phyloP scores from a whole-genome alignment of 164 flowering plant genomes.

The Vitis labrusca region DNA sequence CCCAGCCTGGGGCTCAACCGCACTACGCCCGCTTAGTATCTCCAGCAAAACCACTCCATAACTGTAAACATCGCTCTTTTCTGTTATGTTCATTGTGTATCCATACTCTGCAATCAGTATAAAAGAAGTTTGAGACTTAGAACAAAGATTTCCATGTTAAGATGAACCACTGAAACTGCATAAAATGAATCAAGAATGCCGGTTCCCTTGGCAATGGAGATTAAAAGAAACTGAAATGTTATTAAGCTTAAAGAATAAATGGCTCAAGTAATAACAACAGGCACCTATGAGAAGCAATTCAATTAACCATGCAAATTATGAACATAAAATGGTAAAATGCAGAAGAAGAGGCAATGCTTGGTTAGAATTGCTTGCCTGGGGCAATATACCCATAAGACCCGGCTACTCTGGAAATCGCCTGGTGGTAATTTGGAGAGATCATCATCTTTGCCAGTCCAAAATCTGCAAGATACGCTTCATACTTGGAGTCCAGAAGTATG shows the following conservation, averaged over 20 bases:
- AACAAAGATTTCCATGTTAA: too few species aligned
- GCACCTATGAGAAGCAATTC: too few species aligned
- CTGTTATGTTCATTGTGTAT: constrained; percentile 93
- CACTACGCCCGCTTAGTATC: constrained; percentile 83
- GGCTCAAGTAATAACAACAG: too few species aligned
- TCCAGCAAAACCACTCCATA: constrained; percentile 91
- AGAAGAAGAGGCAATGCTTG: too few species aligned
- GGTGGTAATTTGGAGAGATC: constrained; percentile 63
- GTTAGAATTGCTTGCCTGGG: constrained; percentile 51
- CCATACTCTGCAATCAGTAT: constrained; percentile 75
- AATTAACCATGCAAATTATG: too few species aligned
- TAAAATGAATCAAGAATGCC: too few species aligned
- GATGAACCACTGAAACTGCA: too few species aligned
- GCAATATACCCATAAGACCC: constrained; percentile 90
- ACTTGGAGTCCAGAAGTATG: constrained; percentile 74
- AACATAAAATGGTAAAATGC: too few species aligned
- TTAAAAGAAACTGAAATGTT: too few species aligned
- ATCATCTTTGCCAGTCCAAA: constrained; percentile 78
- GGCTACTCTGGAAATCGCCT: constrained; percentile 73
- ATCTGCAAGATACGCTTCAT: constrained; percentile 73
- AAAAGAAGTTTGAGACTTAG: neutral
- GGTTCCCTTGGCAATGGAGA: too few species aligned
- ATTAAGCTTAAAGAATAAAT: too few species aligned
- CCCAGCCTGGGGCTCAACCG: constrained; percentile 59
- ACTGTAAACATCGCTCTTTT: constrained; percentile 98